phyloP scores from a whole-genome alignment of 345 rosid species.

The Salix exigua region DNA sequence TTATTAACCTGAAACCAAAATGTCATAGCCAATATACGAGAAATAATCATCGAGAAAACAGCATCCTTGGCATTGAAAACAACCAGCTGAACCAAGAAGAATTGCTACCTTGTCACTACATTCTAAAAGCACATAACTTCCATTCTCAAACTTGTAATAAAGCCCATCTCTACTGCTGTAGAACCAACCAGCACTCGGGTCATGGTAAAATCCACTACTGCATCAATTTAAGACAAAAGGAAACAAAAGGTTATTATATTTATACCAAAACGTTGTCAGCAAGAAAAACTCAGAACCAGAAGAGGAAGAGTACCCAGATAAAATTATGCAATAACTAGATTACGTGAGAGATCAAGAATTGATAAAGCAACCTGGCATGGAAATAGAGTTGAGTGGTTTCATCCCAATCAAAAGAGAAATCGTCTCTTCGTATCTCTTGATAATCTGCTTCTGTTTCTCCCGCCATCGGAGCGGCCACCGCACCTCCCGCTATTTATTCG shows the following conservation, averaged over 20 bases:
- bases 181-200: slow-evolving; percentile 84
- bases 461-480: slow-evolving; percentile 18
- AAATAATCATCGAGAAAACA: background rate
- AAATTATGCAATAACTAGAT: background rate
- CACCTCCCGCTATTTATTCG: background rate
- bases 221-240: slow-evolving; percentile 11
- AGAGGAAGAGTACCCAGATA: background rate
- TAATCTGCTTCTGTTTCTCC: slow-evolving; percentile 26
- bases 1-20: slow-evolving; percentile 18
- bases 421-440: slow-evolving; percentile 16
- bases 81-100: background rate
- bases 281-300: background rate
- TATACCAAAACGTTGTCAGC: background rate
- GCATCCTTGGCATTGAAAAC: background rate
- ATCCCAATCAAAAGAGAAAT: slow-evolving; percentile 66
- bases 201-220: slow-evolving; percentile 90
- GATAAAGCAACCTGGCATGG: slow-evolving; percentile 52
- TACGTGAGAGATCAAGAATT: background rate
- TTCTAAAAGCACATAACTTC: slow-evolving; percentile 57
- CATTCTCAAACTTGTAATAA: slow-evolving; percentile 78
- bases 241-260: too few species aligned
- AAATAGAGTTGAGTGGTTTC: slow-evolving; percentile 52
- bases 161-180: slow-evolving; percentile 70
- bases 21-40: background rate
- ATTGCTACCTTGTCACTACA: slow-evolving; percentile 31